These are phyloP conservation scores for Podaxis mareebaensis DNA, from an alignment of 768 basidiomycete species.

Conservation along the genomic window DNA sequence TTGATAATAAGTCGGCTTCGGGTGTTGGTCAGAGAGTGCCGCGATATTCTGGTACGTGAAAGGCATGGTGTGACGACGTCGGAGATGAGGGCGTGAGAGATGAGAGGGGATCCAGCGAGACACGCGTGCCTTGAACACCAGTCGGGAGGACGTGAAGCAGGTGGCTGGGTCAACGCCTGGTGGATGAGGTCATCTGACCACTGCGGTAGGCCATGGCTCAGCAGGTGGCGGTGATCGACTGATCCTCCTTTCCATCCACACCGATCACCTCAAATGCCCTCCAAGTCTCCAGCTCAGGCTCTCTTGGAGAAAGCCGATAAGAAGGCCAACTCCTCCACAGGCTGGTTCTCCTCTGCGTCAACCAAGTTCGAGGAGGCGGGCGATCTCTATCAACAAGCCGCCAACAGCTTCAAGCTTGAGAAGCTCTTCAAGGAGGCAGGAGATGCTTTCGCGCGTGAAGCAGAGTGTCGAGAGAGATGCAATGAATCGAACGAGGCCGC, in stretches of 20 bases:
- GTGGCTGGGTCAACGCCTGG: background rate
- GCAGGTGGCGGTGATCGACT: conserved; percentile 16
- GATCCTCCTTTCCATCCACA: conserved; percentile 21
- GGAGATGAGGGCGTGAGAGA: conserved; percentile 3
- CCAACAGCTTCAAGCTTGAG: conserved; percentile 91
- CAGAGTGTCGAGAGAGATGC: conserved; percentile 88
- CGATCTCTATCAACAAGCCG: conserved; percentile 93
- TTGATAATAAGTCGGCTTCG: conserved; percentile 65
- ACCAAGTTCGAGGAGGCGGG: conserved; percentile 94
- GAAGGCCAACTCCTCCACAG: conserved; percentile 78
- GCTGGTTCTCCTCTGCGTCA: conserved; percentile 86
- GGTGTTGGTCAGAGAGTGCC: conserved; percentile 58
- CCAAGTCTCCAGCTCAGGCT: conserved; percentile 76
- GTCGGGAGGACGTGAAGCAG: background rate
- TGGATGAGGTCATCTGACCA: conserved; percentile 23
- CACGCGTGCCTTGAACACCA: background rate
- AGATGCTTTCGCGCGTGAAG: conserved; percentile 89
- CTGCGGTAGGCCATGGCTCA: background rate
- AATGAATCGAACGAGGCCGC: conserved; percentile 94
- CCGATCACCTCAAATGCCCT: conserved; percentile 53
- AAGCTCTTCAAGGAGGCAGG: conserved; percentile 91
- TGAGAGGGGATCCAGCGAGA: background rate
- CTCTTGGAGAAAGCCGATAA: conserved; percentile 90
- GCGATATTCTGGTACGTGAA: conserved; percentile 44
- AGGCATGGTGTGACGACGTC: conserved; percentile 8